Evolutionary conservation across 306 rosid genomes (phyloP), one percentile per base, ranked within the genome.

Genomic region (Cicer bijugum): DNA sequence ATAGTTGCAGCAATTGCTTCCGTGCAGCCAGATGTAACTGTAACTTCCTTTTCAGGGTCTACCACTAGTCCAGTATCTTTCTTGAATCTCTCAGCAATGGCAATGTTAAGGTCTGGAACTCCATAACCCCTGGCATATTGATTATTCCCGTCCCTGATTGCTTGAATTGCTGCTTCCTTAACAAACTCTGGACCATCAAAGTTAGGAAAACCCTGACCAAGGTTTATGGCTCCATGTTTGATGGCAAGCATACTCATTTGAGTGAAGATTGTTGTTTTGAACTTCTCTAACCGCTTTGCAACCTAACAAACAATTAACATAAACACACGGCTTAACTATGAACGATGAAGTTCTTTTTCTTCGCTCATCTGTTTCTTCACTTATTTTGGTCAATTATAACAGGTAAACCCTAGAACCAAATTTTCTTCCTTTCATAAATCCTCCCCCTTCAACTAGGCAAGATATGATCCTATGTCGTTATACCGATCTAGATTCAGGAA

Each of bases 191-290:
- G 98, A 66, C 98, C 98, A 35, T 93, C 98, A 67, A 91, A 93
- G 78, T 93, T 93, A 44, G 98, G 98, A 71, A 93, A 93, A 64
- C 98, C 98, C 80, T 90, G 98, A 45, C 97, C 98, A 12, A 93
- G 97, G 82, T 93, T 90, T 77, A 93, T 88, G 69, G 96, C 98
- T 65, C 92, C 92, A 47, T 93, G 90, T 83, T 88, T 86, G 79
- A 80, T 57, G 17, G 97, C 99, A 10, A 94, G 91, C 78, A 63
- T 88, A 67, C 96, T 94, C 95, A 94, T 94, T 81, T 87, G 94
- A 3, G 95, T 91, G 84, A 94, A 94, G 65, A 94, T 94, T 67
- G 96, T 89, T 1, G 97, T 91, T 75, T 89, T 88, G 83, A 94
- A 89, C 81, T 91, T 94, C 84, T 91, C 99, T 69, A 91, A 80